Base-by-base conservation (phyloP, 768 basidiomycete genomes). In the Pleurotus giganteus region DNA sequence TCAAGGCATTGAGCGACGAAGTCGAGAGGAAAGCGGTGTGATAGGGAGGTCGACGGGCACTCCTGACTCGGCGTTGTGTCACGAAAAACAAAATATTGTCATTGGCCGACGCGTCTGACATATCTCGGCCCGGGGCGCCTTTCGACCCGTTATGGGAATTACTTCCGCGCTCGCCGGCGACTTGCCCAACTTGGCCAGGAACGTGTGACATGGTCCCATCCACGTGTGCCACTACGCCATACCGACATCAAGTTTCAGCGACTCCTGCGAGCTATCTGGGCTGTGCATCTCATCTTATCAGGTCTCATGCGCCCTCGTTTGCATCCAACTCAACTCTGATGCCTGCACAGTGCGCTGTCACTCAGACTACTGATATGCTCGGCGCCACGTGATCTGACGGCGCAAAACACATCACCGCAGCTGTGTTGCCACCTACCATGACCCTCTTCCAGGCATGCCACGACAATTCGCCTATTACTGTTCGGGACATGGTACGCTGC, bases 401-500 rank as follows among this genome's bases (percentile, higher is more conserved):
- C 32, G 32, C 32, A 34, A 15, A 7, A 8, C n/a, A n/a, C 41
- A 12, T 13, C 13, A 21, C 41, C 41, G 21, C n/a, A 23, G 21
- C 19, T 23, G 41, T 9, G 1, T 23, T 17, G 41, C 12, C 7
- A 34, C 8, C 32, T 7, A 34, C 32, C 15, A 34, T 7, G 32
- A 34, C 15, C 32, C 32, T 15, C 19, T 42, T 42, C 41, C 11
- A 17, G 17, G 49, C 31, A 51, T 51, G 49, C 49, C 29, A 23
- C 67, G 72, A 39, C 67, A 67, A 47, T 75, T 86, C 50, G 86
- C 82, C 0, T 89, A 87, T 65, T 89, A 89, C 65, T 88, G 86
- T 63, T 87, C 85, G 28, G 88, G 88, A 11, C 88, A 89, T 63
- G 88, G 87, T 86, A 51, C 54, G 80, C 13, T 37, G 32, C 53